A percentile compares a stretch with the other conserved stretches of the same genome.
Evolutionary conservation across 2,329 filamentous ascomycete species (phyloP).

Genomic region (Mycosphaerella sp.): DNA sequence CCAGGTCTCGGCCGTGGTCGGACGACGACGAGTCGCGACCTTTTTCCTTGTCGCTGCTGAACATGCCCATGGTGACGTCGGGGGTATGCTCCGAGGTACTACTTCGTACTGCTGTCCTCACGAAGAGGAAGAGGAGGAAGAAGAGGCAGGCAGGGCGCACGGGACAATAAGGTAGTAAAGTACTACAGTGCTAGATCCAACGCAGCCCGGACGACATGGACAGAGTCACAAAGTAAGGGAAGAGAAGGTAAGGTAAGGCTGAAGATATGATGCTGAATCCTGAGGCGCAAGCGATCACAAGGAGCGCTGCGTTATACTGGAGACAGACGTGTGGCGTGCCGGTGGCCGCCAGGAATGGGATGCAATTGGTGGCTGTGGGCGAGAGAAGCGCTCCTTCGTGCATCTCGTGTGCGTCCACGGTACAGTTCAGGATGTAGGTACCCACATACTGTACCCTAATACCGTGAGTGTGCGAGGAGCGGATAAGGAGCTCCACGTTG

Average conservation of each 20-base stretch:
- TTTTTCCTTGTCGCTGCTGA: constrained; percentile 16
- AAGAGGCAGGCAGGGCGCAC: no score
- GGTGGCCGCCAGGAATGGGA: no score
- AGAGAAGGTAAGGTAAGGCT: background rate
- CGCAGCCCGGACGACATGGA: no score
- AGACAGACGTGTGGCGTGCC: background rate
- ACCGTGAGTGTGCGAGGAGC: no score
- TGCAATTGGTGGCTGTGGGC: constrained; percentile 3
- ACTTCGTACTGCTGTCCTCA: background rate
- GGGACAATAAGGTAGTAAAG: no score
- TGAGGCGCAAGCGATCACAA: background rate
- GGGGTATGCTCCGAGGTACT: no score
- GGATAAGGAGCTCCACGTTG: background rate
- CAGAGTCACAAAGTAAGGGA: background rate
- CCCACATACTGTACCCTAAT: no score
- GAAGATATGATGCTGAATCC: background rate
- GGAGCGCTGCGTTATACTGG: background rate
- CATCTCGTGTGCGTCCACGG: background rate
- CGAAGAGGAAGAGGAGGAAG: background rate
- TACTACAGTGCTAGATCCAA: no score
- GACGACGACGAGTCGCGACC: constrained; percentile 11
- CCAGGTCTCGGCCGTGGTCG: constrained; percentile 11
- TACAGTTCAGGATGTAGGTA: no score
- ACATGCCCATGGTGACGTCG: constrained; percentile 19
- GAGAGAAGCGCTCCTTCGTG: constrained; percentile 1